Evolutionary conservation across 1,284 basidiomycete genomes (phyloP).

Genomic region (Irpex sp.): DNA sequence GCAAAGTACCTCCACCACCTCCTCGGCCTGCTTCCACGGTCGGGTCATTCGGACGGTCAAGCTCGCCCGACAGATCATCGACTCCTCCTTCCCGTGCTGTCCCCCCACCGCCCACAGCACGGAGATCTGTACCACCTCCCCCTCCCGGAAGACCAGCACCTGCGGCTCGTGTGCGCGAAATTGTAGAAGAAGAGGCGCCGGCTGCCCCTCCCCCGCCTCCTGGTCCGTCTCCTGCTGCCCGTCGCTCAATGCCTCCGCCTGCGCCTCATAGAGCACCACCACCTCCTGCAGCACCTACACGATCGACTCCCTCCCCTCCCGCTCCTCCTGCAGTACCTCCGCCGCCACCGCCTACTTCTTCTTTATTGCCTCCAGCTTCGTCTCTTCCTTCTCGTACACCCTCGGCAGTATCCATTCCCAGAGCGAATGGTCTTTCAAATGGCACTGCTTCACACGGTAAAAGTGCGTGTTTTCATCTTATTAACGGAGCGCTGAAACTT

Average conservation of each 20-base stretch:
- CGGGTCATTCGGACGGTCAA: slow-evolving; percentile 15
- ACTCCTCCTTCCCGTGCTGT: slow-evolving; percentile 30
- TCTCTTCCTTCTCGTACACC: slow-evolving; percentile 1
- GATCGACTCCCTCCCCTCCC: slow-evolving; percentile 27
- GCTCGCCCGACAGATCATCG: slow-evolving; percentile 22
- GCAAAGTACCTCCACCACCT: slow-evolving; percentile 34
- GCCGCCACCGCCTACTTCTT: slow-evolving; percentile 25
- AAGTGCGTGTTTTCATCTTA: slow-evolving; percentile 40
- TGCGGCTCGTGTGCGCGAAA: slow-evolving; percentile 24
- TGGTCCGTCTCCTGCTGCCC: slow-evolving; percentile 32
- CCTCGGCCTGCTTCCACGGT: slow-evolving; percentile 20
- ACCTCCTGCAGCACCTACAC: slow-evolving; percentile 14
- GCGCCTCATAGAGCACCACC: slow-evolving; percentile 17
- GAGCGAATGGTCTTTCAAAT: slow-evolving; percentile 23
- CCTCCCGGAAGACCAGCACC: slow-evolving; percentile 22
- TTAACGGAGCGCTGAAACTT: slow-evolving; percentile 1
- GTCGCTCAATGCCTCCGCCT: slow-evolving; percentile 17
- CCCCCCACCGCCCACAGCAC: slow-evolving; percentile 27
- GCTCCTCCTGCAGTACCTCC: slow-evolving; percentile 17
- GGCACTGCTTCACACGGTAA: slow-evolving; percentile 32
- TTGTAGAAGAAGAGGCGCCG: slow-evolving; percentile 20
- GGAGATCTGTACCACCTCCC: slow-evolving; percentile 26
- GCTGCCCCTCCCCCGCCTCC: slow-evolving; percentile 28
- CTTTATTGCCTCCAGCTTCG: slow-evolving; percentile 9
- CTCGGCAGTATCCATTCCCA: slow-evolving; percentile 6